Percentiles rank a stretch among this genome's conserved stretches.
Evolutionary conservation across 2,329 filamentous ascomycete genomes (phyloP).

Genomic region (Stachybotrys echinatus): DNA sequence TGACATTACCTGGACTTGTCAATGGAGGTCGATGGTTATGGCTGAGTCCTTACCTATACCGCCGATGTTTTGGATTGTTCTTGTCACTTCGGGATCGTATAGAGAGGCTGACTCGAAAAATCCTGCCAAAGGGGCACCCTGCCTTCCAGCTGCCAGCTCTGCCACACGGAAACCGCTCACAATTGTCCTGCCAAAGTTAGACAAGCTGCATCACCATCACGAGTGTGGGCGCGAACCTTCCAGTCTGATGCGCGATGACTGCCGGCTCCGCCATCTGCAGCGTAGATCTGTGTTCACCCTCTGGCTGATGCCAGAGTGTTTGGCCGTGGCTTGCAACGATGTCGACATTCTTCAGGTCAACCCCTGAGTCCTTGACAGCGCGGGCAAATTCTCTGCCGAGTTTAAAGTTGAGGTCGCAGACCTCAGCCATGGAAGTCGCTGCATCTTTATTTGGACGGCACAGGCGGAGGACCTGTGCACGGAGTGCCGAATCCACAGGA

Average conservation of each 20-base stretch:
- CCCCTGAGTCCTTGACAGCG: too few relatives aligned
- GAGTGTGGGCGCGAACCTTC: too few relatives aligned
- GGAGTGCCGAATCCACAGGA: constrained; percentile 46
- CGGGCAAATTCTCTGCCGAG: too few relatives aligned
- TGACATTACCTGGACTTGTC: too few relatives aligned
- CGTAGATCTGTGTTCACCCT: constrained; percentile 39
- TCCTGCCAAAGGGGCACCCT: constrained; percentile 43
- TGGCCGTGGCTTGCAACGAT: constrained; percentile 53
- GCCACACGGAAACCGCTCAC: constrained; percentile 46
- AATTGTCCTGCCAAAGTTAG: too few relatives aligned
- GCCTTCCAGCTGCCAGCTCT: constrained; percentile 42
- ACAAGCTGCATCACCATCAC: too few relatives aligned
- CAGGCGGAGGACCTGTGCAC: too few relatives aligned
- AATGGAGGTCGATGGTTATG: too few relatives aligned
- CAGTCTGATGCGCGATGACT: constrained; percentile 48
- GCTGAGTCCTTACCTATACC: constrained; percentile 56
- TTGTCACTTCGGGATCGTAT: constrained; percentile 47
- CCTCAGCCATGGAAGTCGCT: too few relatives aligned
- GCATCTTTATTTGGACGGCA: too few relatives aligned
- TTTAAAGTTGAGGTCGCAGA: too few relatives aligned
- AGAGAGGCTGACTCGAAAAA: constrained; percentile 46
- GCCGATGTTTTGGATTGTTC: constrained; percentile 57
- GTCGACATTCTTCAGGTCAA: constrained; percentile 50
- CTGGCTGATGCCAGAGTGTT: constrained; percentile 50
- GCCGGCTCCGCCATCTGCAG: constrained; percentile 54